Evolutionary conservation across 495 filamentous ascomycete genomes (phyloP), one percentile per base, ranked within the genome.

Genomic region (Aspergillus indologenus): DNA sequence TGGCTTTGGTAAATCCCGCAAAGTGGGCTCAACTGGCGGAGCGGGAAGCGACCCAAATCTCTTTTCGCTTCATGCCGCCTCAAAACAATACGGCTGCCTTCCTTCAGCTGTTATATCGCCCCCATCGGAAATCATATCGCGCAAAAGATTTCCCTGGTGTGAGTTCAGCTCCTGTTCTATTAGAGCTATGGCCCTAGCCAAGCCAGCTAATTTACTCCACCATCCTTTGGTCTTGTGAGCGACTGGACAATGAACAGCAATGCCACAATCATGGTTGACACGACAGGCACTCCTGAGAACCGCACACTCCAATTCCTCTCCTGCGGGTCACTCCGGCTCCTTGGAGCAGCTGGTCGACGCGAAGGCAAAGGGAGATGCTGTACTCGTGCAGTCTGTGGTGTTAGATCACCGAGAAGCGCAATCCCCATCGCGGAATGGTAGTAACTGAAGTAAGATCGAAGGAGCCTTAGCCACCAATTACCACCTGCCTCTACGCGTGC

Each of bases 1-100:
- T 51, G 48, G 48, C 48, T 51, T 51, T 24, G 48, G 23, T 51
- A 51, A 51, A 51, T 51, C 48, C 48, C 48, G 24, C 48, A 51
- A n/a, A n/a, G 48, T n/a, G n/a, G 24, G 48, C 48, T 18, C 7
- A 51, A 18, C 17, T 29, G 22, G 48, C 45, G 19, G 24, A 9
- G 18, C 21, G 15, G 21, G 9, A 50, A 24, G 5, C 48, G 18
- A 15, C 48, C 21, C 48, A n/a, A 18, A 22, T 4, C 46, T 11
- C 9, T 15, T 14, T 14, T 2, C 20, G 17, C 47, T 5, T 8
- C 4, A 20, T 23, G 9, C 26, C 26, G 26, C 12, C 34, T 14
- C 34, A 8, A 40, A 9, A 14, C 34, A 40, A 40, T 40, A 40
- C 34, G 12, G 34, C 34, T 40, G 34, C 34, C 34, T 40, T 14